Evolutionary conservation across 169 alveolate genomes (phyloP), one percentile per base, ranked within the genome.

Genomic region (Plasmodium sp.): DNA sequence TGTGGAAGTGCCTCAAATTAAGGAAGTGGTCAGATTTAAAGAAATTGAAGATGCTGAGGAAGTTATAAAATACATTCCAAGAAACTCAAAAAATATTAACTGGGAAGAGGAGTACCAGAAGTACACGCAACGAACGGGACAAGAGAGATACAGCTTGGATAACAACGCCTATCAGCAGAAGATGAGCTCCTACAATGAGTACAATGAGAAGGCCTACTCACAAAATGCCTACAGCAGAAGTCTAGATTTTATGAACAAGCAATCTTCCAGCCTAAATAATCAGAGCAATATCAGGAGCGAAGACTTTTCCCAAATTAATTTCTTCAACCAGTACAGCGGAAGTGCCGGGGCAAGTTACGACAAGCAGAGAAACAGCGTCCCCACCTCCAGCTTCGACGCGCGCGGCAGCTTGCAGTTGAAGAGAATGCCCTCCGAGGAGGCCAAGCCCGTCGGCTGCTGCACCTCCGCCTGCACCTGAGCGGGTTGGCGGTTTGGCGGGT

Each of bases 41-140:
- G 98, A 97, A 80, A 96, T 97, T 43, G 97, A 96, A 83, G 98
- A 95, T 84, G 95, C 98, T 36, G 98, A 97, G 67, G 98, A 97
- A 94, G 96, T 97, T 33, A 97, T 97, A 39, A 97, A 97, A 88
- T 97, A 96, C 95, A 92, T 94, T 81, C 98, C 98, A 71, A 94
- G 90, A 94, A 95, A 97, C 22, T 96, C 96, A 45, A 95, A 96
- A 39, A 93, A 96, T 95, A 96, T 96, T 84, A 96, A 96, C 90
- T 96, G 98, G 98, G 98, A 96, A 81, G 96, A 93, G 92, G 98
- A 96, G 92, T 96, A 92, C 71, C 73, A 72, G 45, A 92, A 92
- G 75, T 92, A 92, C 33, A 72, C 84, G 7, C 43, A 81, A 41
- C 45, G 73, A 18, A 67, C 82, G 43, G 62, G 58, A 79, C 41